phyloP scores from a whole-genome alignment of 2,329 filamentous ascomycete species.

The Drechslerella dactyloides region DNA sequence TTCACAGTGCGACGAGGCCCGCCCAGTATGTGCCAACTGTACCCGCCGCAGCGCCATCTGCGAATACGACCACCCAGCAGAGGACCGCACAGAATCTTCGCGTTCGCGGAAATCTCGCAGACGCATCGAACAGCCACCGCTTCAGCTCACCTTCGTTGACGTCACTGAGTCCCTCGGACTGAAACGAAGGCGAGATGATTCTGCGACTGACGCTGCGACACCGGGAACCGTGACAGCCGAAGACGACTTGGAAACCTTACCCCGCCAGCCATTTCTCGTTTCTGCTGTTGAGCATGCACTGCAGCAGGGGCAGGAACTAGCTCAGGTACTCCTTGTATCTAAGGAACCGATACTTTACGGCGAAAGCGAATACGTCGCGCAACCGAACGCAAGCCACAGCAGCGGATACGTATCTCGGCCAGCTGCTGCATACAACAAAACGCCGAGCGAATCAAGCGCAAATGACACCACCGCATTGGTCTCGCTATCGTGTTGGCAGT shows the following conservation, averaged over 20 bases:
- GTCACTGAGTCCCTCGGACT: conserved; percentile 3
- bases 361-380: conserved; percentile 29
- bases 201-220: background rate
- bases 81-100: background rate
- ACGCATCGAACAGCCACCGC: conserved; percentile 2
- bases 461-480: too few species aligned
- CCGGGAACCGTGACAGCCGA: background rate
- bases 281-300: conserved; percentile 17
- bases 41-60: conserved; percentile 24
- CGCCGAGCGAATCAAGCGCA: background rate
- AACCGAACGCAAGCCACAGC: background rate
- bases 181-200: conserved; percentile 20
- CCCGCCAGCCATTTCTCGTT: background rate
- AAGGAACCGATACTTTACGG: conserved; percentile 11
- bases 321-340: conserved; percentile 20
- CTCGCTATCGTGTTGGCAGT: conserved; percentile 32
- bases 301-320: conserved; percentile 24
- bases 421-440: background rate
- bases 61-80: conserved; percentile 11
- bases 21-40: conserved; percentile 34
- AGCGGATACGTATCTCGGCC: background rate
- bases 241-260: conserved; percentile 4
- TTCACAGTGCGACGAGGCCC: conserved; percentile 32
- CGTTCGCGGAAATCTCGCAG: conserved; percentile 25
- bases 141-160: conserved; percentile 33